Base-by-base conservation (phyloP, 352 stramenopile species). In the Elongisporangium anandrum region DNA sequence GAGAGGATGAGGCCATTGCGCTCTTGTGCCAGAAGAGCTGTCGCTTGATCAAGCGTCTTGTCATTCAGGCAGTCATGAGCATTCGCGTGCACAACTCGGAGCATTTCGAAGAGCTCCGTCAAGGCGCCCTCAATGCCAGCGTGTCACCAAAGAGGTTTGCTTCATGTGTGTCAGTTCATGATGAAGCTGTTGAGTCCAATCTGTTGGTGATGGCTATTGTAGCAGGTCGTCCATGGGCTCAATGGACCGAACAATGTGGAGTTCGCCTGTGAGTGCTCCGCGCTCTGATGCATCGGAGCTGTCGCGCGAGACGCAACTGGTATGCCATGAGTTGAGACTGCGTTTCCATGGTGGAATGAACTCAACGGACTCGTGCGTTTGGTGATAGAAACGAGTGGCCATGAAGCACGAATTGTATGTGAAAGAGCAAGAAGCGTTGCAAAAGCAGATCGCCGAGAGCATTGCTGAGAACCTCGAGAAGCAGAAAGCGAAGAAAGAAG, bases 351-450 rank as follows among this genome's bases (percentile, higher is more conserved):
- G n/a, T n/a, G n/a, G 26, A 4, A 22, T 24, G 16, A 34, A 0
- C 26, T 39, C 4, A 41, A 21, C 21, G n/a, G 53, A 39, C 3
- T 23, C 5, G 12, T n/a, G n/a, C n/a, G n/a, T n/a, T n/a, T 41
- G 7, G n/a, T n/a, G 39, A 10, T 53, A 92, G 71, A 87, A 87
- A 80, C 79, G 82, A 13, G 72, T 90, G 57, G 24, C 68, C 2
- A 85, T 90, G 73, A 92, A 92, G 57, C 76, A 92, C 57, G 82
- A 90, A 57, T 56, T 90, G 24, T 87, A 92, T 61, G 64, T 75
- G 58, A 82, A 81, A 49, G 82, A 92, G 56, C 79, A 88, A 56
- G 78, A 89, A 34, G 72, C 65, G 10, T 67, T 84, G 56, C 67
- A 80, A 51, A 79, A 81, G 48, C 86, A 92, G 39, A 59, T 92